Evolutionary conservation across 768 basidiomycete species (phyloP), one percentile per base, ranked within the genome.

Genomic region (Boletus rufocinnamomeus): DNA sequence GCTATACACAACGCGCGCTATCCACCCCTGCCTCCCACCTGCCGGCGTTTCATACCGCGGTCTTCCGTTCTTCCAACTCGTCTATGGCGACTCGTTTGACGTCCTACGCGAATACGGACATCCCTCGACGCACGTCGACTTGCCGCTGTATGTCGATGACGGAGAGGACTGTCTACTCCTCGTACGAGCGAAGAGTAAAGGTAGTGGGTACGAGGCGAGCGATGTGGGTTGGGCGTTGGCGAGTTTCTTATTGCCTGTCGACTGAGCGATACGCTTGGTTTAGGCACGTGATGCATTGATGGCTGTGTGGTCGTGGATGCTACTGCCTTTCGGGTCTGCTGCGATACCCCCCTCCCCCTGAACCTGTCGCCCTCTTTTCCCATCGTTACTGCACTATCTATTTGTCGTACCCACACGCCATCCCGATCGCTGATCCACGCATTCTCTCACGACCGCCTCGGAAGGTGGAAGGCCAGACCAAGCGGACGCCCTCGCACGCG

Each of bases 111-210:
- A 93, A 70, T 84, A 84, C 0, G 91, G 91, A 1, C 91, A 92
- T 67, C 91, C 91, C 16, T 85, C 85, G 54, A 79, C 82, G 23
- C 89, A 91, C 65, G 79, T 81, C 5, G 83, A 88, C 63, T 74
- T 93, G 43, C 91, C 91, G 3, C 68, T 93, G 56, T 85, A 87
- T 64, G 87, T 92, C 50, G 91, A 93, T 63, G 91, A 91, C 62
- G 80, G 80, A 13, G 82, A 83, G 45, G 91, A 93, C 64, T 92
- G 91, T 73, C 74, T 93, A 60, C 73, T 93, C 53, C 79, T 93
- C 27, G 89, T 87, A 60, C 76, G 89, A 44, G 83, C 87, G 69
- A 58, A 48, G 13, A 45, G 54, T 38, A 70, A 68, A 34, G 64
- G 68, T 6, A 49, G 62, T 51, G 68, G 60, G 62, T 62, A 63